These are phyloP conservation scores for Alloteropsis semialata DNA, from an alignment of 176 grass and related monocot species.

Conservation along the genomic window DNA sequence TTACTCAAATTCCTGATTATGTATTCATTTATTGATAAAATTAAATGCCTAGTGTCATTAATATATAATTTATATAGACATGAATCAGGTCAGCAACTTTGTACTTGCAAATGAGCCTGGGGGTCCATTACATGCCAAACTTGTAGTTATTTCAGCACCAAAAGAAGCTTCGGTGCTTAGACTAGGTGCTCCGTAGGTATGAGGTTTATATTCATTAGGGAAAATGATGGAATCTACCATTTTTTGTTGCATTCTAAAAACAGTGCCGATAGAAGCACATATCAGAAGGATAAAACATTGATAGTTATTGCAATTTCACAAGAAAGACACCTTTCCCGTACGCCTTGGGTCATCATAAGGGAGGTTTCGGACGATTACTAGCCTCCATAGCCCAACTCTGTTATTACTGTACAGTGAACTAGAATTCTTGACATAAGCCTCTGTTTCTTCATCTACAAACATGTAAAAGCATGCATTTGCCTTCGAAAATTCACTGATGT, in stretches of 20 bases:
- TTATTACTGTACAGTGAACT: conserved; percentile 51
- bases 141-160: not conserved
- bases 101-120: not conserved
- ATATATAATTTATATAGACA: not conserved
- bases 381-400: conserved; percentile 87
- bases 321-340: conserved; percentile 81
- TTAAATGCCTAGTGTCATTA: not conserved
- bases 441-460: conserved; percentile 98
- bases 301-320: conserved; percentile 3
- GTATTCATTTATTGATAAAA: not conserved
- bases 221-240: not conserved
- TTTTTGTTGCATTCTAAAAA: not conserved
- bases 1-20: not conserved
- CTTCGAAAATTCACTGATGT: conserved; percentile 81
- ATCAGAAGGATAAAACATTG: not conserved
- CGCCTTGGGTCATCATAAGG: conserved; percentile 83
- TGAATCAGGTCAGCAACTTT: not conserved
- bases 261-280: not conserved
- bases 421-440: conserved; percentile 71
- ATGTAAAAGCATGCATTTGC: conserved; percentile 88
- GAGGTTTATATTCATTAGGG: not conserved
- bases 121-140: not conserved
- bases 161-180: conserved; percentile 1
- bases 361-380: conserved; percentile 85
- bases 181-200: not conserved